These are phyloP conservation scores for Nemania sp. DNA, from an alignment of 2,329 filamentous ascomycete genomes.

Conservation along the genomic window DNA sequence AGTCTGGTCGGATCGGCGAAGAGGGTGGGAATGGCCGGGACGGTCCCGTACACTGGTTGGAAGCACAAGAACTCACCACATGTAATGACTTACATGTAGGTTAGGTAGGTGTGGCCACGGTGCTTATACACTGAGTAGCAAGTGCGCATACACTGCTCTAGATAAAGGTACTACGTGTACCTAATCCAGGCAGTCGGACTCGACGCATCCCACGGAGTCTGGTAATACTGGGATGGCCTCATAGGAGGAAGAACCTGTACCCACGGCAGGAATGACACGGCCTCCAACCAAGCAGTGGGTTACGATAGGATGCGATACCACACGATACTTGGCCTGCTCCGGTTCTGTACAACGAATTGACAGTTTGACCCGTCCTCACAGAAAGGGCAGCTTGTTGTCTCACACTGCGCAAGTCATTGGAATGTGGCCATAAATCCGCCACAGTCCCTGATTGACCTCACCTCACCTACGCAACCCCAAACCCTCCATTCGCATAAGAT, in stretches of 20 bases:
- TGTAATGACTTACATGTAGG: neutral
- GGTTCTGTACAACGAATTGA: neutral
- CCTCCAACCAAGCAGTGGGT: no score
- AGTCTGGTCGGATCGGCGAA: neutral
- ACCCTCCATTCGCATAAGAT: no score
- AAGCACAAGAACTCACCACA: no score
- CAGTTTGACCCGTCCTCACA: neutral
- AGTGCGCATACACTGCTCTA: neutral
- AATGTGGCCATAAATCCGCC: constrained; percentile 1
- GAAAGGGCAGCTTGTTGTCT: neutral
- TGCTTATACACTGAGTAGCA: neutral
- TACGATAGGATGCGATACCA: neutral
- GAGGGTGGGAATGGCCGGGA: neutral
- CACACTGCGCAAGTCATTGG: neutral
- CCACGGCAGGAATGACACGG: no score
- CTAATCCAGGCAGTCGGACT: no score
- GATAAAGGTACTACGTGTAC: no score
- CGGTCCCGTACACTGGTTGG: no score
- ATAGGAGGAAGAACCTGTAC: no score
- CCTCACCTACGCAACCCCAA: neutral
- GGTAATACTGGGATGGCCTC: no score
- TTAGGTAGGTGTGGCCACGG: neutral
- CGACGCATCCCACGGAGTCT: no score
- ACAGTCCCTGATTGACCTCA: neutral
- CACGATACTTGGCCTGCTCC: no score